Percentiles rank a stretch among this genome's conserved stretches.
These are phyloP conservation scores for Kingdonia uniflora DNA, from an alignment of 164 flowering plant species.

Conservation along the genomic window DNA sequence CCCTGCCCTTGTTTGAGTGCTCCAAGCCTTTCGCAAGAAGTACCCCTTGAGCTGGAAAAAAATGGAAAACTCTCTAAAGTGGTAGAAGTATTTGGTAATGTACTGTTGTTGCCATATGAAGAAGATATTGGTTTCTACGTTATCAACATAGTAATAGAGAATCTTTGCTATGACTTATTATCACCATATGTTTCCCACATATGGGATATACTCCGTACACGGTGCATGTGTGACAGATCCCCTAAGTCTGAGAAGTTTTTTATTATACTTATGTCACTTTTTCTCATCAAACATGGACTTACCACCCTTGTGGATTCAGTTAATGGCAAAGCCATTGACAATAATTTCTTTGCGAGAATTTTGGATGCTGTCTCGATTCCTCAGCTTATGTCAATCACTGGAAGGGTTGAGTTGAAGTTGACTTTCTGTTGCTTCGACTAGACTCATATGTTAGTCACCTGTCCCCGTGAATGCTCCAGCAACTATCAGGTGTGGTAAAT, in stretches of 20 bases:
- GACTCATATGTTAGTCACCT: conserved; percentile 69
- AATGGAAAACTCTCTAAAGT: too few relatives aligned
- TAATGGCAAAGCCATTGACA: too few relatives aligned
- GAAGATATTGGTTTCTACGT: too few relatives aligned
- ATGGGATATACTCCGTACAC: conserved; percentile 49
- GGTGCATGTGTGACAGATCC: conserved; percentile 38
- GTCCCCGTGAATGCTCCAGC: conserved; percentile 46
- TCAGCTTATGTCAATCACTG: conserved; percentile 64
- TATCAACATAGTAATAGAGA: too few relatives aligned
- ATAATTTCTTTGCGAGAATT: conserved; percentile 43
- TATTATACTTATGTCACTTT: conserved; percentile 76
- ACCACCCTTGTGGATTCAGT: conserved; percentile 49
- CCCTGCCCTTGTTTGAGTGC: conserved; percentile 87
- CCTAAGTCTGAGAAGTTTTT: conserved; percentile 61
- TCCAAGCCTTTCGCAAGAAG: conserved; percentile 84
- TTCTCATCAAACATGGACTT: conserved; percentile 71
- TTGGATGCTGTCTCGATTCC: conserved; percentile 85
- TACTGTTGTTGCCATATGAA: too few relatives aligned
- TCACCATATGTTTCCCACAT: conserved; percentile 44
- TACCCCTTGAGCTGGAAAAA: conserved; percentile 74
- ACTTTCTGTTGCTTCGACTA: conserved; percentile 78
- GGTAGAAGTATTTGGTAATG: too few relatives aligned
- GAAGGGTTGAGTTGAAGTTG: conserved; percentile 62
- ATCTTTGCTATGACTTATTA: conserved; percentile 59
- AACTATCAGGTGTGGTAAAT: conserved; percentile 64